Percentiles rank a stretch among this genome's conserved stretches.
Evolutionary conservation across 2,329 filamentous ascomycete species (phyloP).

Genomic region (Neurospora sp.): DNA sequence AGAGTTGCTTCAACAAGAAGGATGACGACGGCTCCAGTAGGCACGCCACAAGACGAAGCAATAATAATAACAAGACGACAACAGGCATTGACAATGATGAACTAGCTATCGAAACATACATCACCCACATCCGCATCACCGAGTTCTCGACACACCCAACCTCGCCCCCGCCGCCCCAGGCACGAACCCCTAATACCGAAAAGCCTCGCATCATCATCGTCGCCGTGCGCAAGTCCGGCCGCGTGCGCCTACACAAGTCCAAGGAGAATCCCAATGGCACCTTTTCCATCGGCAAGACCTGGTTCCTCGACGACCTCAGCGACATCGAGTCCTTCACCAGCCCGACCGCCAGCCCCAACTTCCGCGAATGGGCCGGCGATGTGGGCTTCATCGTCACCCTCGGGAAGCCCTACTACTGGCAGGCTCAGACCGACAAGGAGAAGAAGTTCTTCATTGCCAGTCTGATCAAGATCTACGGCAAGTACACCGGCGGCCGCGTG

Average conservation of each 20-base stretch:
- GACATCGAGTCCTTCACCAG: conserved; percentile 75
- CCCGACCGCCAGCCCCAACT: conserved; percentile 43
- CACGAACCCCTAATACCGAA: conserved; percentile 60
- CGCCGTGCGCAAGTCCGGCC: conserved; percentile 81
- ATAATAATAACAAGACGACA: not conserved
- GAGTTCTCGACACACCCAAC: conserved; percentile 82
- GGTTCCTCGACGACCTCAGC: conserved; percentile 85
- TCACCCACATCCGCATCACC: conserved; percentile 86
- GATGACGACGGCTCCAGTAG: conserved; percentile 78
- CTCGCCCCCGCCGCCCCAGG: conserved; percentile 70
- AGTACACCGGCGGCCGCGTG: conserved; percentile 81
- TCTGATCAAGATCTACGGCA: conserved; percentile 89
- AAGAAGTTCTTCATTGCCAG: conserved; percentile 98
- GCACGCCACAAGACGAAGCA: conserved; percentile 21
- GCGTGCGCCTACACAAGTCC: conserved; percentile 93
- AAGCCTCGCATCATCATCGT: conserved; percentile 90
- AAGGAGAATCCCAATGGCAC: conserved; percentile 89
- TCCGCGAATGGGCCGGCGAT: conserved; percentile 70
- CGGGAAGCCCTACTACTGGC: conserved; percentile 95
- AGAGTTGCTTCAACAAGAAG: conserved; percentile 87
- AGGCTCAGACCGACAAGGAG: conserved; percentile 85
- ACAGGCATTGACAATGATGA: not conserved
- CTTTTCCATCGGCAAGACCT: conserved; percentile 97
- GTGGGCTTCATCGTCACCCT: conserved; percentile 82
- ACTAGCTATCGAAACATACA: conserved; percentile 82